Evolutionary conservation across 208 protist genomes (phyloP).

Genomic region (Leishmania guyanensis): DNA sequence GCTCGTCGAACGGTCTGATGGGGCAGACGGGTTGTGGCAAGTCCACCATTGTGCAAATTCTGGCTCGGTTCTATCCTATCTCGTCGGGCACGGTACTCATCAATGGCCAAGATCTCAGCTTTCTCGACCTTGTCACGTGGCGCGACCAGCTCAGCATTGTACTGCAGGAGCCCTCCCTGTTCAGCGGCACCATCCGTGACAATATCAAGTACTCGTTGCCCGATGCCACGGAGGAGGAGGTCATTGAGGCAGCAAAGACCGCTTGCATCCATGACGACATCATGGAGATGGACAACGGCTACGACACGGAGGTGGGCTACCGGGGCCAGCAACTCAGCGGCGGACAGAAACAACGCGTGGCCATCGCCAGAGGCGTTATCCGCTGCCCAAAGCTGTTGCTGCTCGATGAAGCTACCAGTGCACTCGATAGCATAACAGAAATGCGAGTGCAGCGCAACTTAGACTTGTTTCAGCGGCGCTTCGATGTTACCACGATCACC

Average conservation of each 20-base stretch:
- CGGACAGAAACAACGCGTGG: conserved; percentile 78
- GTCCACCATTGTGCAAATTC: conserved; percentile 74
- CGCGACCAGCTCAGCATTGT: conserved; percentile 73
- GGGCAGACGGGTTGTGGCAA: conserved; percentile 91
- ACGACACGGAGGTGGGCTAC: conserved; percentile 74
- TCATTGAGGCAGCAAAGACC: conserved; percentile 44
- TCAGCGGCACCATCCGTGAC: conserved; percentile 70
- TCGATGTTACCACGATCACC: conserved; percentile 65
- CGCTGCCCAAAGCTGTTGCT: conserved; percentile 68
- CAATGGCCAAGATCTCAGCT: conserved; percentile 29
- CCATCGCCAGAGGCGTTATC: conserved; percentile 72
- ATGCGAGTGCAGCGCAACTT: conserved; percentile 63
- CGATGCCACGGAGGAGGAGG: conserved; percentile 40
- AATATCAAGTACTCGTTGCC: conserved; percentile 76
- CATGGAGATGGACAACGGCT: conserved; percentile 45
- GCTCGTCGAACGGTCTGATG: conserved; percentile 76
- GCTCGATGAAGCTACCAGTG: conserved; percentile 84
- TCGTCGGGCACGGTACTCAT: conserved; percentile 50
- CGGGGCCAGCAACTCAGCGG: conserved; percentile 54
- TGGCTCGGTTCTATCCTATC: conserved; percentile 70
- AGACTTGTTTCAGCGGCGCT: conserved; percentile 46
- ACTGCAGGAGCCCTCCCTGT: conserved; percentile 81
- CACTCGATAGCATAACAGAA: conserved; percentile 87
- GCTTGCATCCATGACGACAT: conserved; percentile 43
- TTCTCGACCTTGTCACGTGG: conserved; percentile 52